A percentile compares a stretch with the other conserved stretches of the same genome.
Conservation (phyloP, 805 yeast genomes). For the Candida nemodendra region DNA sequence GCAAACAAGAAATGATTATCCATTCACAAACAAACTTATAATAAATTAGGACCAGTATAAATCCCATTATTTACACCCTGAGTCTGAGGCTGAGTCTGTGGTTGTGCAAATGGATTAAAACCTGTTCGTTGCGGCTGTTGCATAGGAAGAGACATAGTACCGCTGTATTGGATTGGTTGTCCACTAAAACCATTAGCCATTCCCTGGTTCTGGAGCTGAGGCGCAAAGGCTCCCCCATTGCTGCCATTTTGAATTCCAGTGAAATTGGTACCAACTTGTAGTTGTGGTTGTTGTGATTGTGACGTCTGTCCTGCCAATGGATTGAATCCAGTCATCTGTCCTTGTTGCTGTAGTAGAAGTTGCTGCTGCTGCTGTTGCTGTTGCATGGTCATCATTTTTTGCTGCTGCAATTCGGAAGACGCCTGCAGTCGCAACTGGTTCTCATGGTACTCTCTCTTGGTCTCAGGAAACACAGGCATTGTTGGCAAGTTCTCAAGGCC, state of each 20-base stretch:
- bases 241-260: too few relatives aligned
- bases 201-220: constrained; percentile 17
- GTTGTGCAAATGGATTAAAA: constrained; percentile 20
- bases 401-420: constrained; percentile 21
- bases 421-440: constrained; percentile 23
- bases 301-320: too few relatives aligned
- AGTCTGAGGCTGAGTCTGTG: constrained; percentile 13
- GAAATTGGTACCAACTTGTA: constrained; percentile 11
- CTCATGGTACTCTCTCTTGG: constrained; percentile 31
- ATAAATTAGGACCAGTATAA: constrained; percentile 32
- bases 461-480: constrained; percentile 66
- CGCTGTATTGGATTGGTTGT: constrained; percentile 7
- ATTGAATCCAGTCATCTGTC: background rate
- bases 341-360: constrained; percentile 14
- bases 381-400: constrained; percentile 10
- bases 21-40: too few relatives aligned
- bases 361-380: constrained; percentile 13
- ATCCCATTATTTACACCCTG: constrained; percentile 14
- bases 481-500: constrained; percentile 69
- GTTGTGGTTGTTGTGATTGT: constrained; percentile 11
- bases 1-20: too few relatives aligned
- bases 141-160: constrained; percentile 3
- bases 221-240: too few relatives aligned
- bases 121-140: constrained; percentile 15
- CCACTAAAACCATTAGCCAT: constrained; percentile 6